phyloP scores from a whole-genome alignment of 1,284 basidiomycete genomes.

The Trichosporon sp. region DNA sequence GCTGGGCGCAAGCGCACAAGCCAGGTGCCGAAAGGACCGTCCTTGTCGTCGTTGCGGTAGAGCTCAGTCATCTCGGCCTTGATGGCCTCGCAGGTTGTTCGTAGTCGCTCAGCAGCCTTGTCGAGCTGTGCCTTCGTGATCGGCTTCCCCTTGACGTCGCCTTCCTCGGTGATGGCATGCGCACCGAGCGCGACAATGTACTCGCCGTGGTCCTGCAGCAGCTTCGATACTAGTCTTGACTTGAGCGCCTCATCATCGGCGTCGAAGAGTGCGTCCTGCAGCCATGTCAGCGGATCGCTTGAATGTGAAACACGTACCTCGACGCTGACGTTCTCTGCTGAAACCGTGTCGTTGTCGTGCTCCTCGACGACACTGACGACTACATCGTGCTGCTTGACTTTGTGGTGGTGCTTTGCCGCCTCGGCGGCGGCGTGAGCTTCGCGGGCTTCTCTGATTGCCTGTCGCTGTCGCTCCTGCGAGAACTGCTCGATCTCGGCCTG shows the following conservation, averaged over 20 bases:
- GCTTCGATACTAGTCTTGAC: constrained; percentile 41
- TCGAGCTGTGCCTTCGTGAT: constrained; percentile 37
- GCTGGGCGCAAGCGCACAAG: constrained; percentile 49
- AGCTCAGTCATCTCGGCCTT: constrained; percentile 51
- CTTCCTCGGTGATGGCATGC: constrained; percentile 38
- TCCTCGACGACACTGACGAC: constrained; percentile 27
- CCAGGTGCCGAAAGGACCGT: constrained; percentile 45
- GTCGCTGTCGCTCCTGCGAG: constrained; percentile 49
- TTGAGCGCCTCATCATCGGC: constrained; percentile 43
- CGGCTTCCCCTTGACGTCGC: constrained; percentile 23
- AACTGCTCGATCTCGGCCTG: constrained; percentile 56
- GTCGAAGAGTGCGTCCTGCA: constrained; percentile 42
- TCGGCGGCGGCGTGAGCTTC: constrained; percentile 50
- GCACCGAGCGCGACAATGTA: constrained; percentile 47
- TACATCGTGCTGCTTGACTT: constrained; percentile 35
- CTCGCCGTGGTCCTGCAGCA: constrained; percentile 54
- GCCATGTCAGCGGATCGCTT: constrained; percentile 3
- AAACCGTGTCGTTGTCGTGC: constrained; percentile 40
- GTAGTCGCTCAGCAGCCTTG: constrained; percentile 38
- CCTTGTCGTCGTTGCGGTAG: constrained; percentile 36
- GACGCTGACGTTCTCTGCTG: constrained; percentile 35
- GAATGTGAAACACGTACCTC: constrained; percentile 39
- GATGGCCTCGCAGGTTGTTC: constrained; percentile 35
- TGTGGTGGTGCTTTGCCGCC: constrained; percentile 45
- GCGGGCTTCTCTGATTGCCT: constrained; percentile 46